A percentile compares a stretch with the other conserved stretches of the same genome.
These are phyloP conservation scores for Scedosporium apiospermum DNA, from an alignment of 2,329 filamentous ascomycete genomes.

Conservation along the genomic window DNA sequence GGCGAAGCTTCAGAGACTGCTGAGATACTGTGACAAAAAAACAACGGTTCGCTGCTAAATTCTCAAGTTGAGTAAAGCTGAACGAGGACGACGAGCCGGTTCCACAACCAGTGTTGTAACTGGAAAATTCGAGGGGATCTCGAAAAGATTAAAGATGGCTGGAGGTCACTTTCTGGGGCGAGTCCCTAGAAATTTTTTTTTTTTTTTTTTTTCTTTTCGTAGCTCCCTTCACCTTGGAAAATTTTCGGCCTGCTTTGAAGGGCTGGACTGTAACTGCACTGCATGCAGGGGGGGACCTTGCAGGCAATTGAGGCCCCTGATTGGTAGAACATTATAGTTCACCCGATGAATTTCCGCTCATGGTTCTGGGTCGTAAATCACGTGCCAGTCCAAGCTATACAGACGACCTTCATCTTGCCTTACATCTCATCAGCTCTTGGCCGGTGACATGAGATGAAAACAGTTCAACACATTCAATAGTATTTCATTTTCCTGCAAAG, in stretches of 20 bases:
- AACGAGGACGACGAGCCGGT: slow-evolving; percentile 5
- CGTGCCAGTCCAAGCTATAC: not conserved
- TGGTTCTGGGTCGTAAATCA: not conserved
- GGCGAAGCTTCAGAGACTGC: not conserved
- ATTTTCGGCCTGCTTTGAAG: slow-evolving; percentile 5
- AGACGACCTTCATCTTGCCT: not conserved
- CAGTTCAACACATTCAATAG: too few relatives aligned
- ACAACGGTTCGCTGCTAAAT: slow-evolving; percentile 5
- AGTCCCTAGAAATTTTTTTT: slow-evolving; percentile 13
- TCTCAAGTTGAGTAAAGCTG: slow-evolving; percentile 8
- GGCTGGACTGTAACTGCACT: not conserved
- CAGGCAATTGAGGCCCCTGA: not conserved
- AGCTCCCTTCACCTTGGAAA: slow-evolving; percentile 8
- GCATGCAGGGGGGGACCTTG: slow-evolving; percentile 1
- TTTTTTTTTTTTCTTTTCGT: slow-evolving; percentile 11
- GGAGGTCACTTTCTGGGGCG: slow-evolving; percentile 7
- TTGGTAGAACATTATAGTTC: not conserved
- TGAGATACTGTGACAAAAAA: not conserved
- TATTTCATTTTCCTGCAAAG: too few relatives aligned
- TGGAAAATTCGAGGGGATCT: not conserved
- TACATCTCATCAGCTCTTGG: too few relatives aligned
- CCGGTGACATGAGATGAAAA: too few relatives aligned
- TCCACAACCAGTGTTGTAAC: slow-evolving; percentile 5
- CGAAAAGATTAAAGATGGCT: slow-evolving; percentile 6
- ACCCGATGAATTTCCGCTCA: not conserved